Evolutionary conservation across 768 basidiomycete genomes (phyloP).

Genomic region (Tulasnella sp.): DNA sequence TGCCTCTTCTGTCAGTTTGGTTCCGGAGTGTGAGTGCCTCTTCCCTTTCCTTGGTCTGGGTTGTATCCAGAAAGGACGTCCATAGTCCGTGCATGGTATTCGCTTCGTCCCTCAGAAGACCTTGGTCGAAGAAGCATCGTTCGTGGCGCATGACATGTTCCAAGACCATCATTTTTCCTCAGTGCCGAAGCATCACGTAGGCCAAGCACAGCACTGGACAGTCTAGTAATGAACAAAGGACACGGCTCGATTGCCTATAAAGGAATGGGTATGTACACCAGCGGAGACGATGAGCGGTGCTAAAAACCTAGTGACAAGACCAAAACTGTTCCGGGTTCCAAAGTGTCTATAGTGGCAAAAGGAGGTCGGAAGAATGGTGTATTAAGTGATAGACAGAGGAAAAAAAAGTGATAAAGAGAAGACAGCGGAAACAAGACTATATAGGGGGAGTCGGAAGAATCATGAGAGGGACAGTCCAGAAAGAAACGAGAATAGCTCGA

Average conservation of each 20-base stretch:
- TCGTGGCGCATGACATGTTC: too few relatives aligned
- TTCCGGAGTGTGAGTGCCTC: too few relatives aligned
- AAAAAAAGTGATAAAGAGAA: not conserved
- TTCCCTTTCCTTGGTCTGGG: too few relatives aligned
- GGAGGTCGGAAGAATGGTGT: not conserved
- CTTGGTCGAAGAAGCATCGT: too few relatives aligned
- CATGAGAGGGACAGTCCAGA: constrained; percentile 1
- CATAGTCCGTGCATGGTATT: too few relatives aligned
- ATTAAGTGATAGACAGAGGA: not conserved
- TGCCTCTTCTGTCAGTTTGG: too few relatives aligned
- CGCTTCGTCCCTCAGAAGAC: too few relatives aligned
- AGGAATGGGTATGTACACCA: not conserved
- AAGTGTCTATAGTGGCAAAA: not conserved
- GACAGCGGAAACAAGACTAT: not conserved
- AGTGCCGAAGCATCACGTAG: not conserved
- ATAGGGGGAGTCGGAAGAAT: constrained; percentile 1
- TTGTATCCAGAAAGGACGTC: too few relatives aligned
- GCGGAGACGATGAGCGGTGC: not conserved
- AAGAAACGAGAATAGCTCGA: not conserved
- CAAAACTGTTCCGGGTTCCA: not conserved
- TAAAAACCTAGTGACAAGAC: not conserved
- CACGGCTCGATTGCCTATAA: not conserved
- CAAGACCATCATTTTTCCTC: too few relatives aligned
- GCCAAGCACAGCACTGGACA: not conserved
- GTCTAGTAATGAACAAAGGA: not conserved